These are phyloP conservation scores for Globisporangium alternatum DNA, from an alignment of 352 stramenopile species.

Conservation along the genomic window DNA sequence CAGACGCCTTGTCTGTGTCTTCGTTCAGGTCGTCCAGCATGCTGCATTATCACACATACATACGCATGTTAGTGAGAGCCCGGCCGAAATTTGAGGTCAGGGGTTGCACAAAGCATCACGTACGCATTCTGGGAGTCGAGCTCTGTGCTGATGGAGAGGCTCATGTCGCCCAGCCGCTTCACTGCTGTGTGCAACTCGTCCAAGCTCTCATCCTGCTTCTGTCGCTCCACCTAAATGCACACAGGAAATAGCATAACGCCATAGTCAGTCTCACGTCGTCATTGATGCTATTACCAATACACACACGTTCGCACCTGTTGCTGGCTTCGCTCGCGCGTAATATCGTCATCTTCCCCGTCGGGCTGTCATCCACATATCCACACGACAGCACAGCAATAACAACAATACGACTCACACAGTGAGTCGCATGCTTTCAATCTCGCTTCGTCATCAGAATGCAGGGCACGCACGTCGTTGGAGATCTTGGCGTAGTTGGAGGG, in stretches of 20 bases:
- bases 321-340: constrained; percentile 38
- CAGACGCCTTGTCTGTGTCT: constrained; percentile 80
- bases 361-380: constrained; percentile 24
- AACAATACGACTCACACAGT: not conserved
- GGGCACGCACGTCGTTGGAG: constrained; percentile 46
- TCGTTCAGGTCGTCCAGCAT: constrained; percentile 84
- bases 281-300: too few relatives aligned
- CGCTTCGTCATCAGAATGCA: not conserved
- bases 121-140: constrained; percentile 82
- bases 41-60: constrained; percentile 24
- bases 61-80: not conserved
- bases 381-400: not conserved
- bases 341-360: constrained; percentile 62
- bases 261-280: not conserved
- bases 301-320: constrained; percentile 33
- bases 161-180: constrained; percentile 82
- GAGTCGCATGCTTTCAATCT: not conserved
- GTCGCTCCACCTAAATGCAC: constrained; percentile 42
- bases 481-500: constrained; percentile 71
- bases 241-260: not conserved
- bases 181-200: constrained; percentile 75
- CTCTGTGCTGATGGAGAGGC: constrained; percentile 79
- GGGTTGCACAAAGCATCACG: not conserved
- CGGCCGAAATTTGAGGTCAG: too few relatives aligned
- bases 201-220: constrained; percentile 83